Evolutionary conservation across 2,329 filamentous ascomycete species (phyloP).

Genomic region (Talaromyces sp.): DNA sequence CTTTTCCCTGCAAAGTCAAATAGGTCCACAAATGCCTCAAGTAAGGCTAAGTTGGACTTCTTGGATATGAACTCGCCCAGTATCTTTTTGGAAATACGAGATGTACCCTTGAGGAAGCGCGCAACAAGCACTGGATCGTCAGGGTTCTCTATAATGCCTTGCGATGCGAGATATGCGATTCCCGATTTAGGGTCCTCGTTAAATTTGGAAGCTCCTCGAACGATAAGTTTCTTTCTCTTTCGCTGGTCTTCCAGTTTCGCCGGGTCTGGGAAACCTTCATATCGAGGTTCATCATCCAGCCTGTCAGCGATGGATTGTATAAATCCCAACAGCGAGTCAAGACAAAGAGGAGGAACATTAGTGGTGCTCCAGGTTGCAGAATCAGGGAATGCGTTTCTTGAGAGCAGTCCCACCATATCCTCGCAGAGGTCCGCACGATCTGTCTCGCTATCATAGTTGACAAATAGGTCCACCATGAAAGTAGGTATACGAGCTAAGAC

Average conservation of each 20-base stretch:
- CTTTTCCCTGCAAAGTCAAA: slow-evolving; percentile 84
- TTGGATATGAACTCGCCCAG: slow-evolving; percentile 93
- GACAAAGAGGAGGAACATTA: slow-evolving; percentile 88
- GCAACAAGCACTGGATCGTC: slow-evolving; percentile 72
- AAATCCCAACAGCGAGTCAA: slow-evolving; percentile 85
- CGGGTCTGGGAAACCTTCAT: slow-evolving; percentile 62
- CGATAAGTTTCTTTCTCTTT: slow-evolving; percentile 77
- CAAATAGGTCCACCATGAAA: slow-evolving; percentile 90
- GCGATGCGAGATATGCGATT: slow-evolving; percentile 74
- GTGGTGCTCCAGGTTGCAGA: slow-evolving; percentile 98
- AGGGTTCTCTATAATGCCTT: slow-evolving; percentile 75
- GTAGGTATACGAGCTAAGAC: slow-evolving; percentile 87
- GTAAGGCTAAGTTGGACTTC: slow-evolving; percentile 74
- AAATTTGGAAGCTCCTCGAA: slow-evolving; percentile 82
- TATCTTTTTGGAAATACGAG: slow-evolving; percentile 80
- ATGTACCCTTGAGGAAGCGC: slow-evolving; percentile 80
- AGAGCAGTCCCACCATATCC: slow-evolving; percentile 88
- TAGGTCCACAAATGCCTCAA: slow-evolving; percentile 76
- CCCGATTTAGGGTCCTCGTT: slow-evolving; percentile 92
- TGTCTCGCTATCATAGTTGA: slow-evolving; percentile 96
- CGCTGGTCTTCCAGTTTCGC: slow-evolving; percentile 64
- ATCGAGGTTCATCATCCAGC: slow-evolving; percentile 62
- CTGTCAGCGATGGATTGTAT: slow-evolving; percentile 88
- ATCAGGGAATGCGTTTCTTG: slow-evolving; percentile 91
- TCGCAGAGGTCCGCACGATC: slow-evolving; percentile 88